Evolutionary conservation across 1,284 basidiomycete genomes (phyloP), one percentile per base, ranked within the genome.

Genomic region (Trametes sp.): DNA sequence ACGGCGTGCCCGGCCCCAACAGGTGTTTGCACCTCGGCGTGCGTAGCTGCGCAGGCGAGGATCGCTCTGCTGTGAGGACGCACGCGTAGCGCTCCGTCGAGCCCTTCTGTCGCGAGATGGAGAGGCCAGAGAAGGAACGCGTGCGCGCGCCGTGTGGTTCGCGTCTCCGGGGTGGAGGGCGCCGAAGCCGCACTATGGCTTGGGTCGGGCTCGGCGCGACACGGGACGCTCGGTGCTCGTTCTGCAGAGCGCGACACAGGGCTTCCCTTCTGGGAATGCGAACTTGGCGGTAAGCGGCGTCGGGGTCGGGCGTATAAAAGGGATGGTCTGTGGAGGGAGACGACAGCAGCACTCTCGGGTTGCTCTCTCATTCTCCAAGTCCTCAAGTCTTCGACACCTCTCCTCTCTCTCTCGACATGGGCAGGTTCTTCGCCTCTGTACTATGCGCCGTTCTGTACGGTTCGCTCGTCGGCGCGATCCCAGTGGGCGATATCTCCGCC

Each of bases 381-480:
- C 51, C 33, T 23, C 45, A 6, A 28, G 24, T 6, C n/a, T 11
- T 55, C 45, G n/a, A 26, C 13, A 4, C 24, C 24, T 16, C 44
- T 9, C 19, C 23, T 14, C 9, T 23, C 21, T 2, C 8, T 11
- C 23, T 33, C 16, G 33, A 4, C 48, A 68, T 68, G 66, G 52
- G 31, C 36, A 63, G 50, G 35, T 49, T 61, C 26, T 53, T 65
- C 45, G 26, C 33, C 33, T 45, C 50, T 24, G 61, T 68, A 14
- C 55, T 68, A 45, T 65, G 58, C 35, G 66, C 66, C 24, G 63
- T 68, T 8, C 51, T 68, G 21, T 63, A 57, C 31, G 50, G 59
- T 46, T 54, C 63, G 11, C 48, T 63, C 54, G 61, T 62, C 45
- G 21, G 19, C 54, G 36, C 63, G 4, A 19, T 63, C 21, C 66